Base-by-base conservation (phyloP, 805 yeast genomes). In the Ogataea salicorniae region DNA sequence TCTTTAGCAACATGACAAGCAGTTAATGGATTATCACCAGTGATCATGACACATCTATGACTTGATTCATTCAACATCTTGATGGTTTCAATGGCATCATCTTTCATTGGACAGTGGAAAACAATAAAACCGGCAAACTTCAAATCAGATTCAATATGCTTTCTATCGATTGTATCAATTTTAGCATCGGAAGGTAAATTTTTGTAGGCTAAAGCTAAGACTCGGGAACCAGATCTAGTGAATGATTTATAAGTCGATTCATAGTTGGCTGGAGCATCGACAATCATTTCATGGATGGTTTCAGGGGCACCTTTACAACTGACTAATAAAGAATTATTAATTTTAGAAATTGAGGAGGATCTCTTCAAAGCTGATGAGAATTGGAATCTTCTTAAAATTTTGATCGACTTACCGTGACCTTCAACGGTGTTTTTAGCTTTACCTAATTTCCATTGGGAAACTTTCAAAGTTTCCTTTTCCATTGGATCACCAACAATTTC, bases 261-360 rank as follows among this genome's bases (percentile, higher is more conserved):
- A 63, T 92, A 94, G 57, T 81, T 75, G 31, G 70, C 78, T 18
- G 98, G 97, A 48, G 86, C 80, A 41, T 72, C 73, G 39, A 66
- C 58, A 52, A 94, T 70, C 87, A 94, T 88, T 48, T 73, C 76
- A 63, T 83, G 82, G 58, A 94, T 81, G 17, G 97, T 94, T 70
- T 94, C 99, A 5, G 99, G 99, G 1, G 99, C 99, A 75, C 99
- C 99, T 70, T 94, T 94, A 39, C 83, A 95, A 54, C 96, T 84
- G 41, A 90, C 94, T 54, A 89, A 75, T 48, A 81, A 70, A 53
- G 79, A 73, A 37, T 45, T 48, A 55, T 74, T 74, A 45, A 80
- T 66, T 38, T 72, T 69, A 26, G 96, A 84, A 57, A 91, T 80
- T 29, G 95, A 79, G n/a, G 97, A 79, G 5, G 98, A 92, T 70